A percentile compares a stretch with the other conserved stretches of the same genome.
phyloP scores from a whole-genome alignment of 139 green algal species.

The Diplosphaera chodatii region DNA sequence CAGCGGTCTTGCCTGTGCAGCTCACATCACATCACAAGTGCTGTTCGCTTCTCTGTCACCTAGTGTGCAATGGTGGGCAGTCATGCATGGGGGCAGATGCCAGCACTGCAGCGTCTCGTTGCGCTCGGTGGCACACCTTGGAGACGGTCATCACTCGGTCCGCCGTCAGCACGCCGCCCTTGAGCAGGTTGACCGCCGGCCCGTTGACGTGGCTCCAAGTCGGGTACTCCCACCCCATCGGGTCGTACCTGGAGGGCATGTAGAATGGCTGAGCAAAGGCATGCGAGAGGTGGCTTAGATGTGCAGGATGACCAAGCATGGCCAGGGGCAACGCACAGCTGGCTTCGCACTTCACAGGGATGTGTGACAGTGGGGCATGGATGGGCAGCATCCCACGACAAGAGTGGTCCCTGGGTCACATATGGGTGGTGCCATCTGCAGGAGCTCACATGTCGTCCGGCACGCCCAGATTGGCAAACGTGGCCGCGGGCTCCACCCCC shows the following conservation, averaged over 20 bases:
- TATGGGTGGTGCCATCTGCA: not conserved
- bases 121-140: constrained; percentile 14
- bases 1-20: no score
- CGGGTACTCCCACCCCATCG: constrained; percentile 21
- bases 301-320: no score
- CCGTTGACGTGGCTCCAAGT: constrained; percentile 21
- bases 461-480: constrained; percentile 22
- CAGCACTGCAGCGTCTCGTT: not conserved
- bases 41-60: no score
- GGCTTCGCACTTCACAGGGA: no score
- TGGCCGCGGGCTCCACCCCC: constrained; percentile 27
- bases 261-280: no score
- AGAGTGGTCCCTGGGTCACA: not conserved
- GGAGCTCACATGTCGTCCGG: constrained; percentile 26
- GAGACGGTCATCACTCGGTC: constrained; percentile 38
- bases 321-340: no score
- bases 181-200: constrained; percentile 49
- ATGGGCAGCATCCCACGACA: no score
- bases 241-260: constrained; percentile 14
- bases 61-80: no score
- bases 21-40: no score
- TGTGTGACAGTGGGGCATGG: no score
- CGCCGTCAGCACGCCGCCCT: constrained; percentile 29
- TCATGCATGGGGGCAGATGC: no score
- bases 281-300: no score